Base-by-base conservation (phyloP, 2,329 filamentous ascomycete genomes). In the Apiospora marii region DNA sequence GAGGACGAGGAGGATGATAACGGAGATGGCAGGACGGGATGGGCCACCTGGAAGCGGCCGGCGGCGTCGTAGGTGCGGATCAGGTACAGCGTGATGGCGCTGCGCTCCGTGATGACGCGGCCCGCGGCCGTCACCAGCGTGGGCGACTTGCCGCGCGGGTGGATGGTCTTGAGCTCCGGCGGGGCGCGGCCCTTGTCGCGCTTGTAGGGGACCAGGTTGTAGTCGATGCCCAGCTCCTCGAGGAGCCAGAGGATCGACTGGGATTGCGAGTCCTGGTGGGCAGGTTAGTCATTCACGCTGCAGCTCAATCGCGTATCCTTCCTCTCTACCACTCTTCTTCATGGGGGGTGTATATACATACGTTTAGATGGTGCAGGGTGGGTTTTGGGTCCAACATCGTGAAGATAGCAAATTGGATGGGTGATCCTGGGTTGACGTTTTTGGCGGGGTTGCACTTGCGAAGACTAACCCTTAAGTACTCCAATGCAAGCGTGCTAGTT, bases 241-340 rank as follows among this genome's bases (percentile, higher is more conserved):
- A 77, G 72, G 13, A 76, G 71, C 75, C 76, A 77, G 19, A 76
- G 73, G 30, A 72, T 72, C 27, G 72, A 69, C 51, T 77, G 74
- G 16, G 75, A 75, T 30, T 75, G 73, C 1, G 76, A 77, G 70
- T 76, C 51, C 75, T 77, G 7, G 13, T 14, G 27, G n/a, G 8
- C 14, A 24, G n/a, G 34, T 8, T 2, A 34, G 19, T 44, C 14
- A 67, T 34, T 43, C 27, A 24, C n/a, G 4, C 13, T 22, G 8
- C 8, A 22, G 61, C 34, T 19, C 34, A 41, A 41, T 41, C 12
- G 10, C 19, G 8, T 7, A 22, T 8, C 22, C 8, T 19, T 6
- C n/a, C 14, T 41, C 19, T 48, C 46, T 34, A 3, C 14, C 10
- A 12, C 27, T 30, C 27, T 64, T 8, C 19, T 44, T 44, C 27